These are phyloP conservation scores for Collybia nuda DNA, from an alignment of 768 basidiomycete species.

Conservation along the genomic window DNA sequence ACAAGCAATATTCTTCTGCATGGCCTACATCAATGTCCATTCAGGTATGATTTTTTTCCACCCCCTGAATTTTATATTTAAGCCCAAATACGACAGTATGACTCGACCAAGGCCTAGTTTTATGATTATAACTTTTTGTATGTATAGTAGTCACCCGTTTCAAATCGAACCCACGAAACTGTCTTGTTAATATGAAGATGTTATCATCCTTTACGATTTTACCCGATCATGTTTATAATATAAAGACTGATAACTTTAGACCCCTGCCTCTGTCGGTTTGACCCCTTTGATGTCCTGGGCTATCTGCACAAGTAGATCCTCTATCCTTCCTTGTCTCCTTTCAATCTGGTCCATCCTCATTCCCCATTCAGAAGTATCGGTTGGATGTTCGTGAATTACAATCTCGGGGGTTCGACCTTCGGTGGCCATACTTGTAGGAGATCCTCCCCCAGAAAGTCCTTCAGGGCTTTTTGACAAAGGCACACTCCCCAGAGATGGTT, in stretches of 20 bases:
- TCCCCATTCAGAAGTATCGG: constrained; percentile 3
- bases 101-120: neutral
- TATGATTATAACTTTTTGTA: neutral
- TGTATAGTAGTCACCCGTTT: too few species aligned
- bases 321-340: constrained; percentile 46
- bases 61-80: neutral
- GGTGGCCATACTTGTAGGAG: constrained; percentile 21
- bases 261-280: neutral
- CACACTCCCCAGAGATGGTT: constrained; percentile 12
- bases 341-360: constrained; percentile 36
- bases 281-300: constrained; percentile 21
- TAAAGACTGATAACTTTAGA: too few species aligned
- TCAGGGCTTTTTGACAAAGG: constrained; percentile 20
- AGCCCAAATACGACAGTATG: neutral
- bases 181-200: too few species aligned
- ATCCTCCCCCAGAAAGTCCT: neutral
- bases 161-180: too few species aligned
- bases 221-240: too few species aligned
- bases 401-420: constrained; percentile 19
- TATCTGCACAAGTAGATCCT: constrained; percentile 39
- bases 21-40: constrained; percentile 72
- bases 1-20: constrained; percentile 46
- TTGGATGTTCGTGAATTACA: constrained; percentile 4
- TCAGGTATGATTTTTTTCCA: constrained; percentile 34
- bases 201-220: too few species aligned